Conservation (phyloP, 2,329 filamentous ascomycete genomes). For the Penicillium paneum region DNA sequence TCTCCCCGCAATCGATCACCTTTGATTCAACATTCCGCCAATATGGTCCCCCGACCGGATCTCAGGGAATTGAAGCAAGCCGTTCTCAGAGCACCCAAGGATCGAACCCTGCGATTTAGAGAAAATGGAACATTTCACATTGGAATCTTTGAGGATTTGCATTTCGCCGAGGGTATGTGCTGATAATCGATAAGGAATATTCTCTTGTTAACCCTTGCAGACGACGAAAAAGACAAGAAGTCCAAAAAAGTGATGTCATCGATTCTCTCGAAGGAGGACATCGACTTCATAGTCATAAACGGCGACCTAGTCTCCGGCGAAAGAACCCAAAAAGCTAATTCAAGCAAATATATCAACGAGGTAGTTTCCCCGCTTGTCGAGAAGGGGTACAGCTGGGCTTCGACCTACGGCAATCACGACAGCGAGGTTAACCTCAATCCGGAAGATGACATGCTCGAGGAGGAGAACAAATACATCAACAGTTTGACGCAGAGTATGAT, state of each 20-base stretch:
- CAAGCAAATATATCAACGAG: conserved; percentile 57
- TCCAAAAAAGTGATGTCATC: conserved; percentile 56
- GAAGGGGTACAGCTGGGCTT: conserved; percentile 59
- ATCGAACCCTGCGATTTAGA: conserved; percentile 21
- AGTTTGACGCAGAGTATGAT: conserved; percentile 47
- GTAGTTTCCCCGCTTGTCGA: conserved; percentile 58
- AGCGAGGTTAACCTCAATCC: conserved; percentile 57
- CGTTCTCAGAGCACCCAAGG: background rate
- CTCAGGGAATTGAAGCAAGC: background rate
- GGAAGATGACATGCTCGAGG: conserved; percentile 37
- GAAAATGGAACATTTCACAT: conserved; percentile 44
- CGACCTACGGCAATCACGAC: conserved; percentile 71
- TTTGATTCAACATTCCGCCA: background rate
- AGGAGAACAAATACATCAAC: conserved; percentile 40
- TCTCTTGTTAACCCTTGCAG: background rate
- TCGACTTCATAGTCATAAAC: conserved; percentile 64
- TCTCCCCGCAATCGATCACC: background rate
- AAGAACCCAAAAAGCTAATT: conserved; percentile 54
- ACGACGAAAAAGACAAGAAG: conserved; percentile 54
- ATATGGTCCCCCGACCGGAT: background rate
- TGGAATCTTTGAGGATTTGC: conserved; percentile 66
- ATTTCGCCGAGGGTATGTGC: conserved; percentile 63
- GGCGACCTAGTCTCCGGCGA: conserved; percentile 70
- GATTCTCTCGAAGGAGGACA: conserved; percentile 56
- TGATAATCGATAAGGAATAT: background rate